Percentiles rank a stretch among this genome's conserved stretches.
Evolutionary conservation across 108 stramenopile genomes (phyloP).

Genomic region (Skeletonema costatum): DNA sequence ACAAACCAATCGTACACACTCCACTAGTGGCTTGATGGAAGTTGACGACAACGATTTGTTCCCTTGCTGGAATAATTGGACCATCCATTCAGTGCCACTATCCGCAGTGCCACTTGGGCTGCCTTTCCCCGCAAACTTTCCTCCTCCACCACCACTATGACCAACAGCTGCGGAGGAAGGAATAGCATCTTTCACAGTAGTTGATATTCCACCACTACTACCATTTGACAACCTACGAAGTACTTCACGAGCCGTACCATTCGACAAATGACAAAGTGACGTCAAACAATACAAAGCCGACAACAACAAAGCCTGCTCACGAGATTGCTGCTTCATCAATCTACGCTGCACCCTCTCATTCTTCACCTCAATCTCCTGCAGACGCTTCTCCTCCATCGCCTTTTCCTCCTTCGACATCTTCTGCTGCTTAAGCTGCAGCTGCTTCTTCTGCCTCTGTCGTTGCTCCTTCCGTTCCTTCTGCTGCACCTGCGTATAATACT

Average conservation of each 20-base stretch:
- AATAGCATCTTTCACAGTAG: background rate
- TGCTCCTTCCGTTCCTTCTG: background rate
- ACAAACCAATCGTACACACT: slow-evolving; percentile 36
- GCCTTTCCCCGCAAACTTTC: background rate
- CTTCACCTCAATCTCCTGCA: slow-evolving; percentile 9
- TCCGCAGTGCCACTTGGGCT: background rate
- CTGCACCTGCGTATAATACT: slow-evolving; percentile 4
- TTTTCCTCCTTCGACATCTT: background rate
- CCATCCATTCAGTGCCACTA: slow-evolving; percentile 29
- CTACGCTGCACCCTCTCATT: background rate
- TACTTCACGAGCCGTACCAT: slow-evolving; percentile 60
- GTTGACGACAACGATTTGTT: background rate
- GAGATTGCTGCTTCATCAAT: slow-evolving; percentile 8
- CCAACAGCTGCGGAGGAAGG: background rate
- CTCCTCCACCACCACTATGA: background rate
- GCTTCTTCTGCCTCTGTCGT: background rate
- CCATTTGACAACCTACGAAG: slow-evolving; percentile 28
- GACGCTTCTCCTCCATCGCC: slow-evolving; percentile 2
- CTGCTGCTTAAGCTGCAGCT: slow-evolving; percentile 17
- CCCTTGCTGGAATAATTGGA: slow-evolving; percentile 22
- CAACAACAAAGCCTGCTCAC: slow-evolving; percentile 16
- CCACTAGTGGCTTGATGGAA: slow-evolving; percentile 11
- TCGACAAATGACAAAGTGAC: slow-evolving; percentile 29
- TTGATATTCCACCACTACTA: background rate
- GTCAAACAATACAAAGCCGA: slow-evolving; percentile 28